phyloP scores from a whole-genome alignment of 2,329 filamentous ascomycete species.

The Scortechinia acanthostroma region DNA sequence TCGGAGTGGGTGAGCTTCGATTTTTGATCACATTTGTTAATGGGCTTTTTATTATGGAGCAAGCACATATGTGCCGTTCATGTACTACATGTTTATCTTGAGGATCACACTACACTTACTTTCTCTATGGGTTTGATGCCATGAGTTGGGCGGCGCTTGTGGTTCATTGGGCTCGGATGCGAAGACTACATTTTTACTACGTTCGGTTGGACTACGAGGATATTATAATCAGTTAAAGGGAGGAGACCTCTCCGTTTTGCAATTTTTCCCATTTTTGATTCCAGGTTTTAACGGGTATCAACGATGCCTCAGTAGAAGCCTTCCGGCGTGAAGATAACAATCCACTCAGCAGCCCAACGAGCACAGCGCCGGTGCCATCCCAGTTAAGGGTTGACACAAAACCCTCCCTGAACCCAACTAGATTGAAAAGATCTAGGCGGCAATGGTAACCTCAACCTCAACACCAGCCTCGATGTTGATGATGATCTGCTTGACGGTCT shows the following conservation, averaged over 20 bases:
- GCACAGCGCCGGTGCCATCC: not conserved
- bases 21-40: not conserved
- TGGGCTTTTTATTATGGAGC: not conserved
- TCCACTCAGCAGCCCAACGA: not conserved
- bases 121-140: too few species aligned
- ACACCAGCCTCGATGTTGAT: slow-evolving; percentile 63
- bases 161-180: too few species aligned
- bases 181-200: too few species aligned
- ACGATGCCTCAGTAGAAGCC: not conserved
- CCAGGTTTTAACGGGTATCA: not conserved
- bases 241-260: not conserved
- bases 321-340: not conserved
- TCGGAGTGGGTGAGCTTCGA: not conserved
- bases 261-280: not conserved
- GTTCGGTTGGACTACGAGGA: too few species aligned
- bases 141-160: too few species aligned
- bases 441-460: slow-evolving; percentile 60
- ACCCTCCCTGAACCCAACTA: not conserved
- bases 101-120: too few species aligned
- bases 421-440: slow-evolving; percentile 32
- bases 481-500: slow-evolving; percentile 65
- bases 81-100: too few species aligned
- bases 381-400: not conserved
- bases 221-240: not conserved
- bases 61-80: too few species aligned